Evolutionary conservation across 176 grass and related monocot species (phyloP), one percentile per base, ranked within the genome.

Genomic region (Thalia dealbata): DNA sequence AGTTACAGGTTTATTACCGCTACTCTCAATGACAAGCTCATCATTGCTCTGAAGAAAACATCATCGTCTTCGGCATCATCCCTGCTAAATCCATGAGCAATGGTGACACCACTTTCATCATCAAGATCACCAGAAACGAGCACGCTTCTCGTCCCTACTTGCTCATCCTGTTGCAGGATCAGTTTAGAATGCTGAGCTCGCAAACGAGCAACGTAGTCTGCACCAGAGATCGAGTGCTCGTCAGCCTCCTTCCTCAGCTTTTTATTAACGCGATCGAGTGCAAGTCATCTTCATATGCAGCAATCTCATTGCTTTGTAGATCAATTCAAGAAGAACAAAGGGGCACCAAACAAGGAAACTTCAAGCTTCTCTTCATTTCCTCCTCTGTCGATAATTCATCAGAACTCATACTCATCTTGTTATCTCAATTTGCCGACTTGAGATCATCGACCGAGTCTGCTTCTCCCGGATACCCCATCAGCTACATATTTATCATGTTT

Each of bases 211-310:
- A 89, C 89, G 61, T 91, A 96, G 29, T 91, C 82, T 54, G 76
- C 78, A 68, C 79, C 84, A 0, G 84, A 96, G 21, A 92, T 91
- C 14, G 89, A 51, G 63, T 10, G 50, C 64, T 91, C 89, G 23
- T 85, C 75, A 3, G 16, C 86, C 48, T 85, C 81, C 66, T 85
- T 96, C 82, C 84, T 81, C 56, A 96, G 55, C 67, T 89, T 96
- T 32, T 84, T 87, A 68, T 73, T 56, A 59, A 87, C 79, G 28
- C 74, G 91, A 41, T 66, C 5, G 21, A 41, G 15, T 9, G 12
- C 35, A 80, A 52, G 9, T 78, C 84, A 64, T 92, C 86, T 70
- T 92, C 78, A 27, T 84, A 92, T 15, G 86, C 74, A 64, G 79
- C 78, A 43, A 82, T 52, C 1, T 84, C 83, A 21, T 70, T 23